Conservation (phyloP, 306 rosid genomes). For the Cyclanthera cordifolia region DNA sequence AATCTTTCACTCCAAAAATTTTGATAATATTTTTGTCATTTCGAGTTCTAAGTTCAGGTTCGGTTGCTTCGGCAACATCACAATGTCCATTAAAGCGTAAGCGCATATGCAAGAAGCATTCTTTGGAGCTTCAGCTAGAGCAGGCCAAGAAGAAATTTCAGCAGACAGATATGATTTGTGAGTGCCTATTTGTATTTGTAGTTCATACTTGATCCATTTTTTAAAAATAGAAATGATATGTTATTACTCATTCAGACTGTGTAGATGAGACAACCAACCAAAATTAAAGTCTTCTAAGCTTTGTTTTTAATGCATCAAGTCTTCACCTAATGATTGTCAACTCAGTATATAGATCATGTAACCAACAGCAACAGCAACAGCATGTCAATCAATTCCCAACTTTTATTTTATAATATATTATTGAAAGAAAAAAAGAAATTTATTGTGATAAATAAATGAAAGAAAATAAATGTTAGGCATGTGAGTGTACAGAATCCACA, state of each 20-base stretch:
- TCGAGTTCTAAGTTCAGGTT: not conserved
- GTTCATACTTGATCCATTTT: not conserved
- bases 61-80: not conserved
- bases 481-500: constrained; percentile 10
- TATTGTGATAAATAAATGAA: not conserved
- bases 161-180: not conserved
- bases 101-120: not conserved
- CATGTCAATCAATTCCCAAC: constrained; percentile 5
- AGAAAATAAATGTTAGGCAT: constrained; percentile 8
- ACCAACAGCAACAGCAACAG: not conserved
- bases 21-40: not conserved
- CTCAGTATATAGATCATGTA: constrained; percentile 3
- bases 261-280: not conserved
- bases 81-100: not conserved
- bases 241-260: not conserved
- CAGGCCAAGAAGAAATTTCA: not conserved
- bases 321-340: constrained; percentile 10
- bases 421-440: not conserved
- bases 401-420: not conserved
- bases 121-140: not conserved
- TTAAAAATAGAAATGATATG: not conserved
- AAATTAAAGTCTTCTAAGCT: not conserved
- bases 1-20: not conserved
- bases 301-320: not conserved
- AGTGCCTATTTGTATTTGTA: not conserved